Percentiles rank a stretch among this genome's conserved stretches.
Conservation (phyloP, 2,329 filamentous ascomycete genomes). For the Microsporum ferrugineum region DNA sequence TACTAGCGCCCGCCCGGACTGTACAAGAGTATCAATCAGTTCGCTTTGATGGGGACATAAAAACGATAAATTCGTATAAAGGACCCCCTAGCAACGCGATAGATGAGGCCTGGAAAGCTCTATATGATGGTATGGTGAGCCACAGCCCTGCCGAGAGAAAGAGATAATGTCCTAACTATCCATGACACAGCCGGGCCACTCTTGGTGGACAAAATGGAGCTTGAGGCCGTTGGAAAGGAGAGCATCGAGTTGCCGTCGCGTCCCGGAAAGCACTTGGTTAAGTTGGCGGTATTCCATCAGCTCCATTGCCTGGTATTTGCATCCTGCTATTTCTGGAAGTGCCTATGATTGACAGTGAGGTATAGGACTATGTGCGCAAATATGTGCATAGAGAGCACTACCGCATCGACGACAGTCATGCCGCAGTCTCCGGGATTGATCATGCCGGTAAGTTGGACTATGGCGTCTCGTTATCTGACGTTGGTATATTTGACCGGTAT, state of each 20-base stretch:
- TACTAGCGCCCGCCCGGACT: conserved; percentile 8
- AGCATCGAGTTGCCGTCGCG: conserved; percentile 12
- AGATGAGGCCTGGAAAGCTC: conserved; percentile 11
- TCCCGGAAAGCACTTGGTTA: conserved; percentile 10
- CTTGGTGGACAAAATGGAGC: conserved; percentile 6
- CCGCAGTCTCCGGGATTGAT: conserved; percentile 8
- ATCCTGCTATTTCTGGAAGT: background rate
- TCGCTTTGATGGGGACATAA: conserved; percentile 9
- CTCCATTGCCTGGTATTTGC: conserved; percentile 18
- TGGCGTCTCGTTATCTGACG: background rate
- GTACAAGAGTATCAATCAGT: conserved; percentile 3
- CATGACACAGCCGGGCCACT: conserved; percentile 8
- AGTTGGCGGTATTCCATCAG: conserved; percentile 16
- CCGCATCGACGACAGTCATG: conserved; percentile 7
- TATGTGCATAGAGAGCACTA: conserved; percentile 13
- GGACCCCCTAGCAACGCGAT: conserved; percentile 4
- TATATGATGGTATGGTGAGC: conserved; percentile 13
- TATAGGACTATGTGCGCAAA: conserved; percentile 11
- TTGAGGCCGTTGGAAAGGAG: conserved; percentile 11
- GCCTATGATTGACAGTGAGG: background rate
- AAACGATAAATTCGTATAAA: conserved; percentile 10
- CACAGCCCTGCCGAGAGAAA: background rate
- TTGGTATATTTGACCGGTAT: no score
- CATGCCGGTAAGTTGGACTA: conserved; percentile 11
- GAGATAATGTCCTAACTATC: background rate